A percentile compares a stretch with the other conserved stretches of the same genome.
Conservation (phyloP, 1,284 basidiomycete genomes). For the Puccinia horiana region DNA sequence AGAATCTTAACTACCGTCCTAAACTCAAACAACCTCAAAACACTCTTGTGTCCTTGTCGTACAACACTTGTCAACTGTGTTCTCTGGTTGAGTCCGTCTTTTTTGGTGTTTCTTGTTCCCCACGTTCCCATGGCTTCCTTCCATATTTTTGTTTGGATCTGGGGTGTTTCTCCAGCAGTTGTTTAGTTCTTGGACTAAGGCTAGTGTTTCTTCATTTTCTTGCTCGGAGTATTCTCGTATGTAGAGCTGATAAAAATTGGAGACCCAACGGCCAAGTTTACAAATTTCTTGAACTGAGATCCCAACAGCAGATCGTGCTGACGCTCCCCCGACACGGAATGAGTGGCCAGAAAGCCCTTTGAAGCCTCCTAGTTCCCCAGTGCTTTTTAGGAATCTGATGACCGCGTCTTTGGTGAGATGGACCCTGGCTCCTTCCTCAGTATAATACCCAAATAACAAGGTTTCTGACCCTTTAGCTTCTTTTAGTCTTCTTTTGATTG, state of each 20-base stretch:
- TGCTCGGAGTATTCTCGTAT: not conserved
- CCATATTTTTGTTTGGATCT: too few relatives aligned
- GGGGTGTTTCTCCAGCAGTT: too few relatives aligned
- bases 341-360: not conserved
- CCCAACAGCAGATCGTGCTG: not conserved
- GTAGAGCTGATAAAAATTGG: not conserved
- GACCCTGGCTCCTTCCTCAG: not conserved
- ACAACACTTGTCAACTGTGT: too few relatives aligned
- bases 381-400: not conserved
- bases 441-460: not conserved
- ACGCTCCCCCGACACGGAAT: conserved; percentile 23
- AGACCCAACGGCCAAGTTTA: not conserved
- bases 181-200: not conserved
- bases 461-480: too few relatives aligned
- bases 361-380: not conserved
- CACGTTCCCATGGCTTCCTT: too few relatives aligned
- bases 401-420: not conserved
- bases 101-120: too few relatives aligned
- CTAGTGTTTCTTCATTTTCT: not conserved
- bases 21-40: too few relatives aligned
- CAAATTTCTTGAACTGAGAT: not conserved
- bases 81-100: too few relatives aligned
- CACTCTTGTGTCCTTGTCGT: too few relatives aligned
- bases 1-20: too few relatives aligned
- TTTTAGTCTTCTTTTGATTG: not conserved